Percentiles rank a stretch among this genome's conserved stretches.
Evolutionary conservation across 164 flowering plant species (phyloP).

Genomic region (Sextonia rubra): DNA sequence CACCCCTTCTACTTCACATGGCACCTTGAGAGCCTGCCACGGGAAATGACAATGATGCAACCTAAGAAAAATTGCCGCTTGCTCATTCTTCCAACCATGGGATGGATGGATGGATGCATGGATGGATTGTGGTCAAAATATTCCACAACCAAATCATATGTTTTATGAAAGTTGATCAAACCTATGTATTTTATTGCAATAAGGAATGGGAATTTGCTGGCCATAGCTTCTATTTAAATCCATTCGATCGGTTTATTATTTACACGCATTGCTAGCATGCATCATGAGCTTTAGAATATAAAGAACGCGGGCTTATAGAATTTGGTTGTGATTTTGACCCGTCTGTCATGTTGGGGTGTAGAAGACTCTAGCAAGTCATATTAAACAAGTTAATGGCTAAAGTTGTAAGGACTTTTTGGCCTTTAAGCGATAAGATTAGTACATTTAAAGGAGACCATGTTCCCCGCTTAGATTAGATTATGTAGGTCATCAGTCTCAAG

Average conservation of each 20-base stretch:
- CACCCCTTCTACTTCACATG: slow-evolving; percentile 1
- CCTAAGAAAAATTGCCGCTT: background rate
- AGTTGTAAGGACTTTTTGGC: no score
- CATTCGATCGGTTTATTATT: no score
- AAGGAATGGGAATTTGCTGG: no score
- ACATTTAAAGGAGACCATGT: background rate
- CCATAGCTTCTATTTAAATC: no score
- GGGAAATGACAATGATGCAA: slow-evolving; percentile 6
- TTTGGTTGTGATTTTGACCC: background rate
- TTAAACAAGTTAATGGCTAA: background rate
- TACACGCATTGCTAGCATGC: no score
- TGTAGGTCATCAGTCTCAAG: background rate
- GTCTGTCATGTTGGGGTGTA: background rate
- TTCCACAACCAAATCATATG: slow-evolving; percentile 3
- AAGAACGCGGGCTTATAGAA: no score
- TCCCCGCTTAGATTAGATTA: background rate
- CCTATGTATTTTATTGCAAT: no score
- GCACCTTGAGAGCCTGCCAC: background rate
- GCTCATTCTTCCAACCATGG: background rate
- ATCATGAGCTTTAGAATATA: no score
- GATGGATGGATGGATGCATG: background rate
- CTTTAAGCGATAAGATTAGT: background rate
- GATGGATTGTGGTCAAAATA: background rate
- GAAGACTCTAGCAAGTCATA: background rate
- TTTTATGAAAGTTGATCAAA: background rate